These are phyloP conservation scores for Cytospora paraplurivora DNA, from an alignment of 2,329 filamentous ascomycete genomes.

Conservation along the genomic window DNA sequence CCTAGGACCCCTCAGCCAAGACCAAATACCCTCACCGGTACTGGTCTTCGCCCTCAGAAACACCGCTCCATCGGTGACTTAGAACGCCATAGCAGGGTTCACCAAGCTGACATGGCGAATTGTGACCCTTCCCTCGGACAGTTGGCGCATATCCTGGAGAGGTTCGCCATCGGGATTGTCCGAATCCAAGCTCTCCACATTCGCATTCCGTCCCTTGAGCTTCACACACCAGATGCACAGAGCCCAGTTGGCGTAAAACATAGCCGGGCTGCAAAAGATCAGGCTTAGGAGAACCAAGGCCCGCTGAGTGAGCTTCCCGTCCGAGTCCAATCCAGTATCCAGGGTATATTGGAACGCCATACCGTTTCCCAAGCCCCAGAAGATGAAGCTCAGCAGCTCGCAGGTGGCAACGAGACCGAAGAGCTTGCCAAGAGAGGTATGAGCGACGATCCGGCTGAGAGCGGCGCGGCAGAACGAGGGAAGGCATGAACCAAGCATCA, in stretches of 20 bases:
- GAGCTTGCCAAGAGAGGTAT: constrained; percentile 6
- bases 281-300: constrained; percentile 1
- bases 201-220: neutral
- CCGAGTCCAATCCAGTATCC: neutral
- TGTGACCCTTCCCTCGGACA: constrained; percentile 11
- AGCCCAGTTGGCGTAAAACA: constrained; percentile 10
- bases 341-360: constrained; percentile 15
- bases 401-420: constrained; percentile 18
- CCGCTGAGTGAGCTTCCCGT: neutral
- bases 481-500: constrained; percentile 22
- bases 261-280: constrained; percentile 19
- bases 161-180: neutral
- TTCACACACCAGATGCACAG: constrained; percentile 12
- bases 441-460: constrained; percentile 2
- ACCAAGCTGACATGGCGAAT: constrained; percentile 18
- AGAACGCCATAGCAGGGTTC: constrained; percentile 8
- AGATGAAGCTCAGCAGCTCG: constrained; percentile 16
- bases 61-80: neutral
- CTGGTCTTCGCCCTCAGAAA: neutral
- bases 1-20: neutral
- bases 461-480: constrained; percentile 22
- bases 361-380: constrained; percentile 15
- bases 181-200: constrained; percentile 5
- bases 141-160: constrained; percentile 16
- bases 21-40: constrained; percentile 31